Evolutionary conservation across 305 asterid genomes (phyloP).

Genomic region (Salvia sclarea): DNA sequence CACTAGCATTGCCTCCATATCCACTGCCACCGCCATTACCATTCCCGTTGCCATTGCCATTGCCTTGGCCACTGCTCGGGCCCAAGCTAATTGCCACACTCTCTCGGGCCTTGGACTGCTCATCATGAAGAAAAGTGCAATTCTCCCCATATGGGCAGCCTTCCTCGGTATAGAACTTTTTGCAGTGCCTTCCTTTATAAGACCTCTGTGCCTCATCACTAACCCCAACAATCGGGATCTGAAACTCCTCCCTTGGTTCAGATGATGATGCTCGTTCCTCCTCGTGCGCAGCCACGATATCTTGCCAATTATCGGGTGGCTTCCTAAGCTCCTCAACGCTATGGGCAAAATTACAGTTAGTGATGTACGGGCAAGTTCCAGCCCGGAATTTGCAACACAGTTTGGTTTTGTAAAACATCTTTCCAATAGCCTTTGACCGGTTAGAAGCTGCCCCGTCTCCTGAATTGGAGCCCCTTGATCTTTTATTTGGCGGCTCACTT

Average conservation of each 20-base stretch:
- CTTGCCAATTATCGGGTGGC: slow-evolving; percentile 89
- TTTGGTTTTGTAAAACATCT: slow-evolving; percentile 78
- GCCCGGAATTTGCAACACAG: slow-evolving; percentile 75
- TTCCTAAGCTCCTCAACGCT: slow-evolving; percentile 75
- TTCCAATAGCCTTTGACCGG: slow-evolving; percentile 76
- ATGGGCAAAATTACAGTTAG: slow-evolving; percentile 82
- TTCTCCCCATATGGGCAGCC: slow-evolving; percentile 88
- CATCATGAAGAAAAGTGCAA: slow-evolving; percentile 79
- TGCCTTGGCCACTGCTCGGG: slow-evolving; percentile 50
- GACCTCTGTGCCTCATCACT: slow-evolving; percentile 68
- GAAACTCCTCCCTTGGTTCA: slow-evolving; percentile 71
- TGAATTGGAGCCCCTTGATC: slow-evolving; percentile 49
- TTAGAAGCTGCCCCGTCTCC: slow-evolving; percentile 46
- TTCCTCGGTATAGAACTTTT: slow-evolving; percentile 75
- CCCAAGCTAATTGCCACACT: slow-evolving; percentile 81
- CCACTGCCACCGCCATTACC: slow-evolving; percentile 29
- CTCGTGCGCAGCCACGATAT: slow-evolving; percentile 71
- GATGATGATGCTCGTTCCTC: slow-evolving; percentile 45
- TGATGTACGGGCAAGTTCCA: slow-evolving; percentile 73
- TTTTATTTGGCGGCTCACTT: slow-evolving; percentile 61
- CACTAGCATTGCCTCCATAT: slow-evolving; percentile 36
- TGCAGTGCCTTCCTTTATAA: slow-evolving; percentile 74
- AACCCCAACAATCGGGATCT: slow-evolving; percentile 69
- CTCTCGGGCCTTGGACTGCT: slow-evolving; percentile 70
- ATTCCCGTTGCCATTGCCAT: slow-evolving; percentile 35